Percentiles rank a stretch among this genome's conserved stretches.
Evolutionary conservation across 2,329 filamentous ascomycete species (phyloP).

Genomic region (Trichoderma harzianum): DNA sequence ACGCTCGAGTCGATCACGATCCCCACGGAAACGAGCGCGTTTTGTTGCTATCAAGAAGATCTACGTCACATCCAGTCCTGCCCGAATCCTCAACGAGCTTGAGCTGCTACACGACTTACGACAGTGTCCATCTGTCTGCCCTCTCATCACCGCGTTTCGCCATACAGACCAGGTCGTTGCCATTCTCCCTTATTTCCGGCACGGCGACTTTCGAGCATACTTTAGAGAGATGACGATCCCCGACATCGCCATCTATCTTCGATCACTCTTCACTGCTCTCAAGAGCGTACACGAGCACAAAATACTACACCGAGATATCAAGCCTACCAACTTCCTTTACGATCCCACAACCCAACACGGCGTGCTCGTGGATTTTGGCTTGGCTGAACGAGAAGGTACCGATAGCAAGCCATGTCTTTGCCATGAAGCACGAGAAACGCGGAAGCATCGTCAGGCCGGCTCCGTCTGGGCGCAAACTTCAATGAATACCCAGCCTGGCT

Average conservation of each 20-base stretch:
- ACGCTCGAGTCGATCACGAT: conserved; percentile 34
- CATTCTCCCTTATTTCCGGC: conserved; percentile 90
- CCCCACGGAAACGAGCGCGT: conserved; percentile 46
- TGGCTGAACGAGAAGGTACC: conserved; percentile 78
- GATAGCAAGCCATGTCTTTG: conserved; percentile 82
- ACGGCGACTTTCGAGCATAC: conserved; percentile 91
- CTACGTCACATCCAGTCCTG: conserved; percentile 93
- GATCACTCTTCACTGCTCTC: conserved; percentile 81
- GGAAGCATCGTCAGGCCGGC: conserved; percentile 56
- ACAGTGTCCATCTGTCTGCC: conserved; percentile 81
- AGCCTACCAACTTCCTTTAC: conserved; percentile 96
- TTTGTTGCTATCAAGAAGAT: conserved; percentile 99
- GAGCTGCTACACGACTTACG: conserved; percentile 87
- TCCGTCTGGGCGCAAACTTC: conserved; percentile 55
- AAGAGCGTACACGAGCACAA: conserved; percentile 75
- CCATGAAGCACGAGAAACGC: conserved; percentile 59
- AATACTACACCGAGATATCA: conserved; percentile 94
- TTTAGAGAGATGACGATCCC: conserved; percentile 83
- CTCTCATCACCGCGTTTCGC: conserved; percentile 95
- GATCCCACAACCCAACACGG: conserved; percentile 76
- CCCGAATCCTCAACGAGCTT: conserved; percentile 92
- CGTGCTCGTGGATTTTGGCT: conserved; percentile 97
- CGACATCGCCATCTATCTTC: conserved; percentile 88
- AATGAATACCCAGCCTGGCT: conserved; percentile 57
- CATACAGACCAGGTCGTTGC: conserved; percentile 92